phyloP scores from a whole-genome alignment of 2,329 filamentous ascomycete genomes.

The Penicillium psychrosexuale region DNA sequence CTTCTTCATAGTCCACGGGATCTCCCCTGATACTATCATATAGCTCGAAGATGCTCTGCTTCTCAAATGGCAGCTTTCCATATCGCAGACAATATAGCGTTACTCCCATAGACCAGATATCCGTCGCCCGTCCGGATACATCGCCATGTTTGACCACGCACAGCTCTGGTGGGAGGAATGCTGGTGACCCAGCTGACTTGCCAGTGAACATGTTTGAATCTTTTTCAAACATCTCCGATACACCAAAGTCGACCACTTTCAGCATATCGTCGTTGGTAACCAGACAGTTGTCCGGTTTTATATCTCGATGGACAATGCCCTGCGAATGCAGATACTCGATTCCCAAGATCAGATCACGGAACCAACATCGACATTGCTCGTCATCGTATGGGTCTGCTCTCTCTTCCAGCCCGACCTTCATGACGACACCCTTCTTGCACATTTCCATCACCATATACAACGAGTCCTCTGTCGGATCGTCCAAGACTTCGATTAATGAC shows the following conservation, averaged over 20 bases:
- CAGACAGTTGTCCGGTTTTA: constrained; percentile 95
- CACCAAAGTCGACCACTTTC: constrained; percentile 98
- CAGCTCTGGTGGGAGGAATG: constrained; percentile 89
- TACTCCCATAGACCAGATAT: constrained; percentile 98
- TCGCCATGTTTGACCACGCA: constrained; percentile 83
- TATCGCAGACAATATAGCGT: constrained; percentile 91
- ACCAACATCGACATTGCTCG: constrained; percentile 84
- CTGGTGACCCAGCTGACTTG: constrained; percentile 91
- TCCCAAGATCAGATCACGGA: constrained; percentile 87
- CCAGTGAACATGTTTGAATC: constrained; percentile 80
- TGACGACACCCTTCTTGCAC: constrained; percentile 96
- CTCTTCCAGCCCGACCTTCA: constrained; percentile 90
- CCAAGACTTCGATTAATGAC: constrained; percentile 85
- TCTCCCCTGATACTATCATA: constrained; percentile 84
- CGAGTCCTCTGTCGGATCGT: constrained; percentile 92
- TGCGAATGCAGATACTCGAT: constrained; percentile 96
- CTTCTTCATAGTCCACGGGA: constrained; percentile 58
- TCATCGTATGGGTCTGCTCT: constrained; percentile 75
- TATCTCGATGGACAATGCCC: constrained; percentile 91
- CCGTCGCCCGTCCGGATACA: constrained; percentile 82
- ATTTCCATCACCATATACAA: constrained; percentile 98
- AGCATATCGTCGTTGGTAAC: constrained; percentile 88
- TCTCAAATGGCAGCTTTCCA: constrained; percentile 81
- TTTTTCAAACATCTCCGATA: constrained; percentile 97
- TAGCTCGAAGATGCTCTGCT: constrained; percentile 73